These are phyloP conservation scores for Hypoxylon sp. DNA, from an alignment of 2,329 filamentous ascomycete genomes.

Conservation along the genomic window DNA sequence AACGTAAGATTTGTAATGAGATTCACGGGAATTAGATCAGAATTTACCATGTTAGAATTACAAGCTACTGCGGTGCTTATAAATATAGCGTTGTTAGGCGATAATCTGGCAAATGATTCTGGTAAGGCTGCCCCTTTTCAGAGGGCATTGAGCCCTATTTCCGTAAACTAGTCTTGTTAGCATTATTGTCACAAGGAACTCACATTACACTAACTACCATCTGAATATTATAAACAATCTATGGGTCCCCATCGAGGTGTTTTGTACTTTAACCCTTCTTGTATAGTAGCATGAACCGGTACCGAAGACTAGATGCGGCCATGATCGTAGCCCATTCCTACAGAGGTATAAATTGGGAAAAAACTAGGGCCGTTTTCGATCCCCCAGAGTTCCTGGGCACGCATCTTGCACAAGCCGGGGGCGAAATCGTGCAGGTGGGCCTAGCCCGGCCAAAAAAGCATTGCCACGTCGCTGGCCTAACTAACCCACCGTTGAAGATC, in stretches of 20 bases:
- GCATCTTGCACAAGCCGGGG: conserved; percentile 46
- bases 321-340: conserved; percentile 36
- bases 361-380: conserved; percentile 36
- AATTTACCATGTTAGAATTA: background rate
- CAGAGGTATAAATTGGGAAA: conserved; percentile 41
- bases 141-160: conserved; percentile 6
- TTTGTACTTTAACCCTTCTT: conserved; percentile 32
- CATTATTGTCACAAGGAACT: conserved; percentile 6
- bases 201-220: conserved; percentile 32
- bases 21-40: conserved; percentile 14
- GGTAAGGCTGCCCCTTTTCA: conserved; percentile 1
- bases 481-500: conserved; percentile 49
- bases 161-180: background rate
- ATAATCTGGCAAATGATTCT: conserved; percentile 11
- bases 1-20: conserved; percentile 19
- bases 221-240: conserved; percentile 16
- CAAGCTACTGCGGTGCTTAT: background rate
- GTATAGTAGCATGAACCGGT: conserved; percentile 35
- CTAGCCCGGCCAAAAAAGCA: conserved; percentile 50
- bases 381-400: conserved; percentile 35
- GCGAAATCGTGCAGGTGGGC: conserved; percentile 54
- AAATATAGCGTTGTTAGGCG: conserved; percentile 5
- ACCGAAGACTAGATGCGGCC: conserved; percentile 42
- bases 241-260: conserved; percentile 27
- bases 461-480: conserved; percentile 55